Evolutionary conservation across 176 grass and related monocot species (phyloP).

Genomic region (Triticum timopheevii): DNA sequence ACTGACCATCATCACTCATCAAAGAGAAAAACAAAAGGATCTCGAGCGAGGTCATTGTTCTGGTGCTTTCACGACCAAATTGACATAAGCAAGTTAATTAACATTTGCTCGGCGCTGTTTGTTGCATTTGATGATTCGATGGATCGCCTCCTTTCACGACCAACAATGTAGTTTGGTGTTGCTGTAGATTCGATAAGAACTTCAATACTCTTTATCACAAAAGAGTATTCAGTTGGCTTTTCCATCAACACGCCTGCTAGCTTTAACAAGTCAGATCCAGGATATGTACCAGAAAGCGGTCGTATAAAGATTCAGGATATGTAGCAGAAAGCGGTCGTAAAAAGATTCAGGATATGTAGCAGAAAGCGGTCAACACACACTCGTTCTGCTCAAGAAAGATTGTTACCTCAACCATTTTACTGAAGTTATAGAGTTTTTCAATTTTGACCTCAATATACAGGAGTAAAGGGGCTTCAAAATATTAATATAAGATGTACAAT

Average conservation of each 20-base stretch:
- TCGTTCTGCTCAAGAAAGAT: slow-evolving; percentile 2
- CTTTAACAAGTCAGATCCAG: slow-evolving; percentile 1
- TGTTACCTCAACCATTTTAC: not conserved
- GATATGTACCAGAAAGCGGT: not conserved
- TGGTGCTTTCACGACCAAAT: slow-evolving; percentile 44
- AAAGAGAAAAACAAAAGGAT: slow-evolving; percentile 37
- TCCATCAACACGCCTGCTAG: not conserved
- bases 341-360: too few species aligned
- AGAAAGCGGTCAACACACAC: not conserved
- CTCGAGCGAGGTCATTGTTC: slow-evolving; percentile 51
- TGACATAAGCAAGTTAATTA: not conserved
- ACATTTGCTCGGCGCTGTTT: not conserved
- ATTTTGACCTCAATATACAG: slow-evolving; percentile 4
- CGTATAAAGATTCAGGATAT: too few species aligned
- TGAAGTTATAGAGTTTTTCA: not conserved
- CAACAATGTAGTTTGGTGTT: slow-evolving; percentile 27
- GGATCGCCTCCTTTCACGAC: too few species aligned
- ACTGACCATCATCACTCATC: not conserved
- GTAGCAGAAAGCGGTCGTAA: not conserved
- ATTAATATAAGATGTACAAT: not conserved
- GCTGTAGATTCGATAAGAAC: slow-evolving; percentile 33
- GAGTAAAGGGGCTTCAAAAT: not conserved
- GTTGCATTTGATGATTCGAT: not conserved
- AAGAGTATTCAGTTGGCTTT: not conserved
- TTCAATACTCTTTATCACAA: not conserved